phyloP scores from a whole-genome alignment of 2,329 filamentous ascomycete genomes.

The Sporothrix humicola region DNA sequence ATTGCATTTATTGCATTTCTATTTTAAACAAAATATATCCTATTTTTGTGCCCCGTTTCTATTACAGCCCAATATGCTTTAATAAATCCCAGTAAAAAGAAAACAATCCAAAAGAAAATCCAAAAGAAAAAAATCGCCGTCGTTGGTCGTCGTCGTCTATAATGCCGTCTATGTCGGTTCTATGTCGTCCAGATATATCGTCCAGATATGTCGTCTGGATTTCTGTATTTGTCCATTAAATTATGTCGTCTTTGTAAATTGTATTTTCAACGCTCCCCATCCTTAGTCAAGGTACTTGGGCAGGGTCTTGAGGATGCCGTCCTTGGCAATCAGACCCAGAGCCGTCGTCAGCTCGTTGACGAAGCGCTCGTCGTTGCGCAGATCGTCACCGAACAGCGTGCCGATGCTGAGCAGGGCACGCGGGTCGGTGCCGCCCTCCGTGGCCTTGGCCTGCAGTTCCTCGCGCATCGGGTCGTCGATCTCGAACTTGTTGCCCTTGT shows the following conservation, averaged over 20 bases:
- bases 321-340: slow-evolving; percentile 53
- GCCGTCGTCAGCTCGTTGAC: slow-evolving; percentile 53
- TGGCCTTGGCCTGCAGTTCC: slow-evolving; percentile 54
- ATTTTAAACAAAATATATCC: not conserved
- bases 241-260: not conserved
- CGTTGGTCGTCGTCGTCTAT: slow-evolving; percentile 25
- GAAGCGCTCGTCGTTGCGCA: slow-evolving; percentile 56
- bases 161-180: slow-evolving; percentile 15
- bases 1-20: not conserved
- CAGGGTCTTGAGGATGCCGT: slow-evolving; percentile 57
- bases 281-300: slow-evolving; percentile 53
- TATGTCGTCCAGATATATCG: not conserved
- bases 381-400: slow-evolving; percentile 57
- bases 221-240: not conserved
- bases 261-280: not conserved
- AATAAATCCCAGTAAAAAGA: not conserved
- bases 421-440: slow-evolving; percentile 50
- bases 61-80: slow-evolving; percentile 10
- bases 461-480: slow-evolving; percentile 57
- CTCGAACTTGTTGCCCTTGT: slow-evolving; percentile 51
- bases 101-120: not conserved
- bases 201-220: not conserved
- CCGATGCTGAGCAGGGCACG: slow-evolving; percentile 52
- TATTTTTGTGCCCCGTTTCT: slow-evolving; percentile 5
- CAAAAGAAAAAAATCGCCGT: not conserved